Conservation (phyloP, 2,329 filamentous ascomycete species). For the Akanthomyces muscarius region DNA sequence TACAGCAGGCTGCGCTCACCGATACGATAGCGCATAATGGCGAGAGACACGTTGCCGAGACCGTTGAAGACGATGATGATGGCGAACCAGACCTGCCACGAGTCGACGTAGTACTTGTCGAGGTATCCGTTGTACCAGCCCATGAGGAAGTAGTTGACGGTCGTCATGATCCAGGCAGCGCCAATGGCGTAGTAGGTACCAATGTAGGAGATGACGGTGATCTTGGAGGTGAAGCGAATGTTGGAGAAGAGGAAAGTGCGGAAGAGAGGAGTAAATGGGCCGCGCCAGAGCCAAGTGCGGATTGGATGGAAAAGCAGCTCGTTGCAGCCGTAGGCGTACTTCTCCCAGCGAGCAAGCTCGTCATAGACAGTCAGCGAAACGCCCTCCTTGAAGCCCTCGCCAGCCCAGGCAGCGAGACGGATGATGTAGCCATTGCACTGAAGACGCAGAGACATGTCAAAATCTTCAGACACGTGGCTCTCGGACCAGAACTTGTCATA, state of each 20-base stretch:
- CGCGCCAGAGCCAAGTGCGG: conserved; percentile 55
- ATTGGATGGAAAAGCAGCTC: conserved; percentile 68
- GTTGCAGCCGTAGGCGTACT: conserved; percentile 68
- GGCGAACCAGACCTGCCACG: conserved; percentile 59
- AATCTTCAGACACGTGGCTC: conserved; percentile 71
- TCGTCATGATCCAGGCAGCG: conserved; percentile 61
- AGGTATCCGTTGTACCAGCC: conserved; percentile 67
- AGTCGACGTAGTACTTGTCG: conserved; percentile 65
- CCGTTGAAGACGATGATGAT: conserved; percentile 63
- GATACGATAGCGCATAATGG: conserved; percentile 59
- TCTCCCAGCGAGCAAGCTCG: conserved; percentile 68
- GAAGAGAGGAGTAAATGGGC: conserved; percentile 65
- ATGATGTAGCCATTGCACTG: conserved; percentile 66
- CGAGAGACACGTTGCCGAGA: conserved; percentile 57
- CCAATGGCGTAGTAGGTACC: conserved; percentile 70
- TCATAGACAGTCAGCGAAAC: conserved; percentile 71
- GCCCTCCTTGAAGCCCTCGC: conserved; percentile 68
- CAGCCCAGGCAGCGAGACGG: conserved; percentile 64
- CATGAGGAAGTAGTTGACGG: conserved; percentile 67
- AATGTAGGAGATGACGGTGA: conserved; percentile 68
- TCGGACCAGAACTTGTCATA: conserved; percentile 68
- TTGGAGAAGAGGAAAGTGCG: conserved; percentile 54
- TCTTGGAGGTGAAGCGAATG: conserved; percentile 62
- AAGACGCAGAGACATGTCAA: conserved; percentile 69
- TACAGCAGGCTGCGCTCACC: conserved; percentile 48